Percentiles rank a stretch among this genome's conserved stretches.
Conservation (phyloP, 371 early-diverging fungal genomes). For the Apophysomyces sp. region DNA sequence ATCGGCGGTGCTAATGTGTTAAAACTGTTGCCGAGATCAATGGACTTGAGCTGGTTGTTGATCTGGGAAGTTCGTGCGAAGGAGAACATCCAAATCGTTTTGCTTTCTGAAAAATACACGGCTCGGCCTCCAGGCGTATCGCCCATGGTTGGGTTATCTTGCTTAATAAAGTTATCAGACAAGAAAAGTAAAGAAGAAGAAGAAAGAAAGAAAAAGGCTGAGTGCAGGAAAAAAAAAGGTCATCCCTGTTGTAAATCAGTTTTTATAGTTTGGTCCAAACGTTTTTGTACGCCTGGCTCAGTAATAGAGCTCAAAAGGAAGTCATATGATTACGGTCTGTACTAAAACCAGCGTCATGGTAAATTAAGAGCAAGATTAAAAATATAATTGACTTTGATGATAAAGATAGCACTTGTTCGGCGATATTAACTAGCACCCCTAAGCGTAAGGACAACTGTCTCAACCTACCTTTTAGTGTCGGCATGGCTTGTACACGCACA, state of each 20-base stretch:
- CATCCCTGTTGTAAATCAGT: neutral
- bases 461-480: no score
- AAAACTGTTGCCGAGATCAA: slow-evolving; percentile 18
- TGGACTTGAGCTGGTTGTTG: slow-evolving; percentile 15
- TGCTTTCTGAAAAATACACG: slow-evolving; percentile 18
- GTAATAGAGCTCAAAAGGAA: no score
- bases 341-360: no score
- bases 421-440: no score
- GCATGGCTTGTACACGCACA: no score
- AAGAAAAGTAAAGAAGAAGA: neutral
- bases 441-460: no score
- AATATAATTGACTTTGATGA: neutral
- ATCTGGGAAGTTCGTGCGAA: slow-evolving; percentile 14
- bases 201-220: neutral
- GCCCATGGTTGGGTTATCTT: neutral
- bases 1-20: slow-evolving; percentile 19
- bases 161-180: neutral
- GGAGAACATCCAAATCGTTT: slow-evolving; percentile 20
- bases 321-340: neutral
- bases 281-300: no score
- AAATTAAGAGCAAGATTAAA: neutral
- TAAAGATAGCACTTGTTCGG: no score
- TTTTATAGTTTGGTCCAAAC: neutral
- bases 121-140: slow-evolving; percentile 3
- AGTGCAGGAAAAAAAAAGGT: neutral